Base-by-base conservation (phyloP, 495 filamentous ascomycete genomes). In the Hypoxylon subgilvum region DNA sequence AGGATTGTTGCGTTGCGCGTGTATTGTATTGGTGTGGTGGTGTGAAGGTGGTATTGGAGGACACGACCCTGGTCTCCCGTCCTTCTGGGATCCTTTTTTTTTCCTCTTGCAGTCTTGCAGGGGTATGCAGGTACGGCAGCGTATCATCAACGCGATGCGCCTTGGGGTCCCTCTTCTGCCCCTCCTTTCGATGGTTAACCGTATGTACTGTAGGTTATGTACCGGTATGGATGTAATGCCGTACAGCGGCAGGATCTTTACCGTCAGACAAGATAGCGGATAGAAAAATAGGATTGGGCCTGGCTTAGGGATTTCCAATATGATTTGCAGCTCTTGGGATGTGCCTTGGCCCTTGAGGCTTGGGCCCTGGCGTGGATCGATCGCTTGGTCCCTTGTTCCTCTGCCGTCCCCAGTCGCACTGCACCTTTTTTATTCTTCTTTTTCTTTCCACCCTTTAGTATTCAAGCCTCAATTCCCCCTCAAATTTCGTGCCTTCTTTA, bases 1-100 rank as follows among this genome's bases (percentile, higher is more conserved):
- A 52, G 53, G 47, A 28, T 48, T 52, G 47, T 61, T 44, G 57
- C 60, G 56, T 61, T 44, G 57, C 60, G 56, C 41, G 51, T 57
- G 19, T 16, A 4, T 17, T n/a, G n/a, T 21, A 38, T 53, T 32
- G 39, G 36, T 35, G 21, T 52, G 49, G 34, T 53, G 57, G 52
- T 43, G 52, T 50, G 18, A 17, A 18, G 13, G 14, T 17, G 7
- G 34, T n/a, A 18, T n/a, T 48, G 45, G 45, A 48, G 18, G 45
- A 44, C 38, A 58, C 17, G 30, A 57, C 43, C 53, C 60, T 54
- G 42, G 60, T 56, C 25, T 57, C 43, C 53, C 53, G 53, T 57
- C 53, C 13, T 53, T 57, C 49, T 63, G 53, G 59, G 47, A 63
- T 57, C 35, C 42, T 50, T 51, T 47, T 52, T 45, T 49, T 41